phyloP scores from a whole-genome alignment of 2,329 filamentous ascomycete genomes.

The Ramichloridium luteum region DNA sequence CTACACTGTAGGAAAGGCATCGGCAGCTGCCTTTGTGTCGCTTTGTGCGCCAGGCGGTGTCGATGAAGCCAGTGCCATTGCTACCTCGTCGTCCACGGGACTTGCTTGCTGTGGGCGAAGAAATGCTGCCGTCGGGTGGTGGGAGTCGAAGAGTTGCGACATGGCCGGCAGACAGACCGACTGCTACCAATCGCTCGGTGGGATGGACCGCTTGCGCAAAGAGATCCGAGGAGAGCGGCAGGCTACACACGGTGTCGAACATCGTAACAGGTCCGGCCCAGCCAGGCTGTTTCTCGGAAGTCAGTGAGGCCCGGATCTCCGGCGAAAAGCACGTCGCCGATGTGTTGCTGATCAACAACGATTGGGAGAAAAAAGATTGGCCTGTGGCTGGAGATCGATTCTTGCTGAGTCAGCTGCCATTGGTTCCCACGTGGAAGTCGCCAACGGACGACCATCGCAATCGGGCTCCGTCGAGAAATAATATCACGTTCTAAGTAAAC shows the following conservation, averaged over 20 bases:
- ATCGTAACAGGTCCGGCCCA: too few species aligned
- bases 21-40: conserved; percentile 92
- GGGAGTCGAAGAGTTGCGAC: conserved; percentile 72
- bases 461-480: too few species aligned
- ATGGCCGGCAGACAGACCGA: conserved; percentile 74
- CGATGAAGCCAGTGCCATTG: conserved; percentile 62
- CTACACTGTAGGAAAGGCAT: conserved; percentile 62
- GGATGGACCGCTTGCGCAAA: conserved; percentile 85
- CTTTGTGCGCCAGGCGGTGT: conserved; percentile 73
- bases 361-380: too few species aligned
- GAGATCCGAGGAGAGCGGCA: conserved; percentile 74
- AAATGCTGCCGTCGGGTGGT: conserved; percentile 38
- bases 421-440: too few species aligned
- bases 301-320: too few species aligned
- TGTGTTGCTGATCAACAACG: too few species aligned
- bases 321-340: too few species aligned
- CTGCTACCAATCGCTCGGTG: conserved; percentile 67
- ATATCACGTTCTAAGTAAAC: too few species aligned
- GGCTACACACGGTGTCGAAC: conserved; percentile 85
- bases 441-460: too few species aligned
- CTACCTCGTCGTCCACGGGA: conserved; percentile 26
- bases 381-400: too few species aligned
- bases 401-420: too few species aligned
- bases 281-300: too few species aligned
- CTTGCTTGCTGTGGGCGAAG: conserved; percentile 21